Conservation (phyloP, 164 flowering plant species). For the Paratinospora sagittata region DNA sequence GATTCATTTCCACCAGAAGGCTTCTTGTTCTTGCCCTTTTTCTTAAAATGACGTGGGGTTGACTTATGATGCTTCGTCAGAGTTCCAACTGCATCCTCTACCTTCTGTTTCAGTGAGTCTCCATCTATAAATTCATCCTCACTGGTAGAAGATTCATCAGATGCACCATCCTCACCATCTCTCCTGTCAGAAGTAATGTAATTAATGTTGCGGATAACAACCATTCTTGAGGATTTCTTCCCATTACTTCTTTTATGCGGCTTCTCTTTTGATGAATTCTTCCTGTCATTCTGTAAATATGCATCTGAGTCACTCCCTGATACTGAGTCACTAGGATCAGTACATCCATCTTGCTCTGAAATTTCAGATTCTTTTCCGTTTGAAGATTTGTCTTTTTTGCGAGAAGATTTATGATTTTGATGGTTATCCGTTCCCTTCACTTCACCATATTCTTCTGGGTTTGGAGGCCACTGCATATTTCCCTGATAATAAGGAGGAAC, state of each 20-base stretch:
- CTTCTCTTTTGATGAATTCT: constrained; percentile 30
- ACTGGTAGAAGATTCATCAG: constrained; percentile 44
- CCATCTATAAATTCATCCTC: constrained; percentile 55
- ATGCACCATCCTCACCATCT: constrained; percentile 34
- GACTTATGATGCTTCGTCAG: constrained; percentile 51
- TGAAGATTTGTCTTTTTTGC: constrained; percentile 35
- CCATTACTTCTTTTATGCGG: constrained; percentile 37
- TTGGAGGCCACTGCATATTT: constrained; percentile 56
- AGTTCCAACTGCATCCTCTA: constrained; percentile 70
- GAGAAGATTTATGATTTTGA: constrained; percentile 30
- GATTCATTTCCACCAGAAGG: constrained; percentile 13
- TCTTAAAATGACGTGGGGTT: constrained; percentile 35
- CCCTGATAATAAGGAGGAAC: constrained; percentile 57
- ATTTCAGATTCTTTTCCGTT: constrained; percentile 26
- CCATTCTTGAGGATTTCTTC: too few relatives aligned
- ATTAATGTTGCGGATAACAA: constrained; percentile 85
- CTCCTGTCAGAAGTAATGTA: constrained; percentile 60
- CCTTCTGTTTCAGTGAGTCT: constrained; percentile 54
- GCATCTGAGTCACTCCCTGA: constrained; percentile 46
- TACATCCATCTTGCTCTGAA: constrained; percentile 41
- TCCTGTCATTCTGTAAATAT: constrained; percentile 19
- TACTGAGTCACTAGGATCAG: constrained; percentile 38
- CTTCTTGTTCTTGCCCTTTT: constrained; percentile 33
- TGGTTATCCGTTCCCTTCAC: constrained; percentile 26
- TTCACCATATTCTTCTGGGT: constrained; percentile 32